Percentiles rank a stretch among this genome's conserved stretches.
Evolutionary conservation across 768 basidiomycete genomes (phyloP).

Genomic region (Atractiella rhizophila): DNA sequence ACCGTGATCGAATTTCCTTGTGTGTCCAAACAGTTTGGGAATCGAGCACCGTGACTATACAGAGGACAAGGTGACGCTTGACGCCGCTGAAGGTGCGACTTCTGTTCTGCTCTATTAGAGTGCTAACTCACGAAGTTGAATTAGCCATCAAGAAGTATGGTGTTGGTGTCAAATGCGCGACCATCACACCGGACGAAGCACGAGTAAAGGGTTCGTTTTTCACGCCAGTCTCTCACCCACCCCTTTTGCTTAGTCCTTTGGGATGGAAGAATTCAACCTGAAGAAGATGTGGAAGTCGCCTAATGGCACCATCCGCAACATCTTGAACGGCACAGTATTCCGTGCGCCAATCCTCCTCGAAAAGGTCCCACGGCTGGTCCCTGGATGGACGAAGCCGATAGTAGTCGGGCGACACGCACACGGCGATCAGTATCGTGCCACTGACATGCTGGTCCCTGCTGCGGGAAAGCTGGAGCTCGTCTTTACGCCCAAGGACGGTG

Average conservation of each 20-base stretch:
- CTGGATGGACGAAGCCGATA: slow-evolving; percentile 93
- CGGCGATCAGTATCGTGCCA: slow-evolving; percentile 89
- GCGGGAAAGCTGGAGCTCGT: slow-evolving; percentile 82
- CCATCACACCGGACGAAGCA: slow-evolving; percentile 76
- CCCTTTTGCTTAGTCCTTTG: not conserved
- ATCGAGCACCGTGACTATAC: slow-evolving; percentile 88
- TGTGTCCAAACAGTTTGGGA: slow-evolving; percentile 5
- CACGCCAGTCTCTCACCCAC: not conserved
- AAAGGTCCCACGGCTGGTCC: slow-evolving; percentile 73
- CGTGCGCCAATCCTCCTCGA: slow-evolving; percentile 86
- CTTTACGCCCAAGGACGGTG: slow-evolving; percentile 56
- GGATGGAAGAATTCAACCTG: slow-evolving; percentile 53
- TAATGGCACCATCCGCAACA: slow-evolving; percentile 57
- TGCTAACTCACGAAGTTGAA: too few relatives aligned
- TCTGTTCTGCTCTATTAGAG: too few relatives aligned
- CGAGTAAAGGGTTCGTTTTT: slow-evolving; percentile 36
- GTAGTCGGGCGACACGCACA: slow-evolving; percentile 90
- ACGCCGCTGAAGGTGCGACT: slow-evolving; percentile 77
- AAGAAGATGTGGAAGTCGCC: slow-evolving; percentile 69
- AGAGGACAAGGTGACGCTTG: slow-evolving; percentile 72
- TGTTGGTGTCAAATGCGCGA: slow-evolving; percentile 71
- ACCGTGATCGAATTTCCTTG: not conserved
- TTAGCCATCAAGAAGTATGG: slow-evolving; percentile 82
- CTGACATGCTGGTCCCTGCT: slow-evolving; percentile 72
- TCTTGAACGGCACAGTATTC: slow-evolving; percentile 88